Conservation (phyloP, 345 rosid species). For the Garcia nutans region DNA sequence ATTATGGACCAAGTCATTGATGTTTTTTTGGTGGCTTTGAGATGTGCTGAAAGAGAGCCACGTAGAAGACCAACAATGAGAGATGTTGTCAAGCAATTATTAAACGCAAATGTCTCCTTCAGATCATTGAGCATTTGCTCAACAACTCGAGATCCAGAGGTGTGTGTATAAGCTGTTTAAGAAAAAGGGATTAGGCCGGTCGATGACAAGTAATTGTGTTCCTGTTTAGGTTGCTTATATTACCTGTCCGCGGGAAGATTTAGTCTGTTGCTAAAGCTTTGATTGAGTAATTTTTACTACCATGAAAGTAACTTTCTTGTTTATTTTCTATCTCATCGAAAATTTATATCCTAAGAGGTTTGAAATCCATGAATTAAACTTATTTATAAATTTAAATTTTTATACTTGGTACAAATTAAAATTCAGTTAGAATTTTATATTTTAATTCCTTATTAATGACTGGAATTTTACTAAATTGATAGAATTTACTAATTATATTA, state of each 20-base stretch:
- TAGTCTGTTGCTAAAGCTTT: neutral
- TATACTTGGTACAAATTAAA: no score
- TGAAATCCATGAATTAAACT: no score
- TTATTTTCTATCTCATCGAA: no score
- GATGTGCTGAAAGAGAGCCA: conserved; percentile 62
- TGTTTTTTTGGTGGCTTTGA: conserved; percentile 50
- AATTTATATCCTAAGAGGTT: no score
- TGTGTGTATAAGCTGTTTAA: neutral
- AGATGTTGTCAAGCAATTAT: conserved; percentile 58
- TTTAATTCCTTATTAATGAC: no score
- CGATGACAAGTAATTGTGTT: neutral
- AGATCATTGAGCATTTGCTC: neutral
- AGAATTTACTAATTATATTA: no score
- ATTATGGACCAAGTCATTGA: conserved; percentile 50
- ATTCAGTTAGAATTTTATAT: no score
- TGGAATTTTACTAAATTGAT: no score
- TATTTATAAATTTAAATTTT: no score
- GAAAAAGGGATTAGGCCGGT: neutral
- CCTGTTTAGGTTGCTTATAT: neutral
- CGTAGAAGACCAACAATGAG: conserved; percentile 62
- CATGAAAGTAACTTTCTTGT: neutral
- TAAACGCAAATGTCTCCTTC: conserved; percentile 16
- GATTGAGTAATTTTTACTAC: neutral
- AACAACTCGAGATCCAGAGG: neutral
- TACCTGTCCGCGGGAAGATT: neutral